phyloP scores from a whole-genome alignment of 2,329 filamentous ascomycete species.

The Parasarocladium wereldwijsianum region DNA sequence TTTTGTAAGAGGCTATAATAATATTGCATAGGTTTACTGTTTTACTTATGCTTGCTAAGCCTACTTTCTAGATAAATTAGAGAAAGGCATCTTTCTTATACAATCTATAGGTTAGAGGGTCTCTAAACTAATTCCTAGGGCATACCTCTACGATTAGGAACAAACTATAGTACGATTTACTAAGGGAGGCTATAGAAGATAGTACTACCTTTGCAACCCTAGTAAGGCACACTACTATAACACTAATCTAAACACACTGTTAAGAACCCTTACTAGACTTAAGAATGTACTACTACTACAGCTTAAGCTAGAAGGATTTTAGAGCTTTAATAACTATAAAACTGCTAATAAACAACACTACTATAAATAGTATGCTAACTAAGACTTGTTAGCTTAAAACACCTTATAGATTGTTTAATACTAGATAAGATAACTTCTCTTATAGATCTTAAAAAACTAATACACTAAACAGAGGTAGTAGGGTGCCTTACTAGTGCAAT shows the following conservation, averaged over 20 bases:
- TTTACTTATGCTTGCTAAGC: background rate
- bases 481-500: background rate
- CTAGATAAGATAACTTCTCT: background rate
- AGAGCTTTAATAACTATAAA: background rate
- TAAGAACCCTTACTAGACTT: too few species aligned
- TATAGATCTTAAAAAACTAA: background rate
- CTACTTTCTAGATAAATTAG: background rate
- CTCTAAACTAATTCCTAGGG: background rate
- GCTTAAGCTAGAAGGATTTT: too few species aligned
- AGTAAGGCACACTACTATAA: background rate
- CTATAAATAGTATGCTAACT: background rate
- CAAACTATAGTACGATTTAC: background rate
- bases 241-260: background rate
- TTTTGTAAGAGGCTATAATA: too few species aligned
- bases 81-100: background rate
- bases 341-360: background rate
- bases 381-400: background rate
- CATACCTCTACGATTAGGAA: background rate
- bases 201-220: conserved; percentile 1
- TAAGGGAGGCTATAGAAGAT: background rate
- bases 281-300: too few species aligned
- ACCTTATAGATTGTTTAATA: background rate
- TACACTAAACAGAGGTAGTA: too few species aligned
- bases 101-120: background rate
- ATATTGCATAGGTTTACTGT: background rate